phyloP scores from a whole-genome alignment of 495 filamentous ascomycete genomes.

The Aspergillus coremiiformis region DNA sequence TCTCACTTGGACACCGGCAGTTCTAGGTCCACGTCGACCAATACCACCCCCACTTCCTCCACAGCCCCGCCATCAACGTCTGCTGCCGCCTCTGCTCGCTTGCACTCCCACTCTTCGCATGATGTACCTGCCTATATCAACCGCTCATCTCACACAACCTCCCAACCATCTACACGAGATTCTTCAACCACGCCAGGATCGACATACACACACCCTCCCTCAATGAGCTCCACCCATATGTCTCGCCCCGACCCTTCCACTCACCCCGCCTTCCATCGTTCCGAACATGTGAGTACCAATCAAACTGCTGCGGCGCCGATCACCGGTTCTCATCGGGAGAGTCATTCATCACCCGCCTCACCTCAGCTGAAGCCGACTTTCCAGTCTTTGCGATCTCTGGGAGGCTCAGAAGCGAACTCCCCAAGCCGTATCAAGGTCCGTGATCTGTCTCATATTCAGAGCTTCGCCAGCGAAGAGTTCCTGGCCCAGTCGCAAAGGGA shows the following conservation, averaged over 20 bases:
- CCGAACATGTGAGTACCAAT: slow-evolving; percentile 8
- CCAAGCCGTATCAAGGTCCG: slow-evolving; percentile 74
- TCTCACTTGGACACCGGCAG: slow-evolving; percentile 22
- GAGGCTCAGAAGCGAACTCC: slow-evolving; percentile 51
- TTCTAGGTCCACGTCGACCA: slow-evolving; percentile 34
- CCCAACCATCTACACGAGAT: slow-evolving; percentile 21
- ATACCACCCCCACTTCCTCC: slow-evolving; percentile 35
- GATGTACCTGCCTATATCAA: slow-evolving; percentile 39
- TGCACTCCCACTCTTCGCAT: slow-evolving; percentile 25
- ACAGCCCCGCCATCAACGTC: slow-evolving; percentile 34
- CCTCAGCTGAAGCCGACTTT: slow-evolving; percentile 47
- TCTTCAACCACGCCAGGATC: slow-evolving; percentile 24
- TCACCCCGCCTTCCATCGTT: slow-evolving; percentile 17
- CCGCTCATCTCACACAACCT: slow-evolving; percentile 21
- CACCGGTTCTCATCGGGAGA: slow-evolving; percentile 10
- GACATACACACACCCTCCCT: slow-evolving; percentile 17
- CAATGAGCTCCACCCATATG: slow-evolving; percentile 31
- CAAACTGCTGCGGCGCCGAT: slow-evolving; percentile 9
- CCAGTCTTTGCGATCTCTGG: slow-evolving; percentile 42
- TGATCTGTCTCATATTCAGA: slow-evolving; percentile 82
- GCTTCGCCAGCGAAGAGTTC: slow-evolving; percentile 70
- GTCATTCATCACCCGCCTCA: slow-evolving; percentile 42
- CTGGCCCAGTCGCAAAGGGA: slow-evolving; percentile 44
- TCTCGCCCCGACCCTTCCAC: slow-evolving; percentile 15
- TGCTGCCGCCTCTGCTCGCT: slow-evolving; percentile 31